Conservation (phyloP, 2,329 filamentous ascomycete genomes). For the Graphilbum ipis-grandicollis region DNA sequence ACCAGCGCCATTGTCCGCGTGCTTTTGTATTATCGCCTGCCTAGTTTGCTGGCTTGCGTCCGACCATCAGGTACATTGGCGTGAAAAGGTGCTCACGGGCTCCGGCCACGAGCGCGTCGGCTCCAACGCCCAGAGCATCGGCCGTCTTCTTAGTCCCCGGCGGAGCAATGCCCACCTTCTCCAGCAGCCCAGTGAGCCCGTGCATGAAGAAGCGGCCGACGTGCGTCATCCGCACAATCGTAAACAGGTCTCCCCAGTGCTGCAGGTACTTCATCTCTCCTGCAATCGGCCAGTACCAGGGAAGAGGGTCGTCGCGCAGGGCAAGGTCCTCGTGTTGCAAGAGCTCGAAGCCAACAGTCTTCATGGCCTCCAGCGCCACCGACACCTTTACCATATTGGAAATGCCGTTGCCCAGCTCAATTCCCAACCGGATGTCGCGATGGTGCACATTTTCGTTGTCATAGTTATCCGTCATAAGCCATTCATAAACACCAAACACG, state of each 20-base stretch:
- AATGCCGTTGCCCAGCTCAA: constrained; percentile 92
- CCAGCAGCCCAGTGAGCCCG: constrained; percentile 57
- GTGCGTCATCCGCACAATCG: constrained; percentile 78
- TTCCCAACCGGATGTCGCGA: constrained; percentile 79
- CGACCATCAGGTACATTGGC: constrained; percentile 96
- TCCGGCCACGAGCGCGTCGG: constrained; percentile 73
- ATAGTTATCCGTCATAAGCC: constrained; percentile 95
- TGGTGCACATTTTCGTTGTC: constrained; percentile 77
- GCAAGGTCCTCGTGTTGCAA: constrained; percentile 77
- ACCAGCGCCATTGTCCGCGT: too few relatives aligned
- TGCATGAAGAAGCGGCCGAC: constrained; percentile 61
- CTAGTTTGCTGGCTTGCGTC: constrained; percentile 51
- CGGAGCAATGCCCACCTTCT: constrained; percentile 60
- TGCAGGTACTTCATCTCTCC: constrained; percentile 74
- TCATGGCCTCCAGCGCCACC: constrained; percentile 68
- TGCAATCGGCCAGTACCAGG: constrained; percentile 89
- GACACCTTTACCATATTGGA: constrained; percentile 78
- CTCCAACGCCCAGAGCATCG: constrained; percentile 66
- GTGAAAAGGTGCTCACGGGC: constrained; percentile 86
- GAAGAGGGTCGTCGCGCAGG: constrained; percentile 52
- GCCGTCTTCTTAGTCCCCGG: constrained; percentile 87
- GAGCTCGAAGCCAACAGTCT: constrained; percentile 73
- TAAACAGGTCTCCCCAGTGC: constrained; percentile 62
- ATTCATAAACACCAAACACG: constrained; percentile 93
- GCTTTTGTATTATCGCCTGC: not conserved